These are phyloP conservation scores for Periconia sp. DNA, from an alignment of 2,329 filamentous ascomycete genomes.

Conservation along the genomic window DNA sequence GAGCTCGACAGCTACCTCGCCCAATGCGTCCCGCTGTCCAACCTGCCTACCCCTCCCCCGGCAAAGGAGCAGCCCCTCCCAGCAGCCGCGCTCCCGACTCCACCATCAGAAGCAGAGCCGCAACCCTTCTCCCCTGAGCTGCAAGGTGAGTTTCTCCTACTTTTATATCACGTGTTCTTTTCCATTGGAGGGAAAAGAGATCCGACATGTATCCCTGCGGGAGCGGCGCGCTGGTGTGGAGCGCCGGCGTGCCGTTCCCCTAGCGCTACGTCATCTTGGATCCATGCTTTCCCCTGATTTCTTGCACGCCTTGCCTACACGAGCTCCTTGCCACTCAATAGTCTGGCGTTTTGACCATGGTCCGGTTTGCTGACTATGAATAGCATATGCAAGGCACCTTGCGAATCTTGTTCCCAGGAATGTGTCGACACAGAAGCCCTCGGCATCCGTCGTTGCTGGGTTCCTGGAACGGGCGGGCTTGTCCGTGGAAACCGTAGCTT, in stretches of 20 bases:
- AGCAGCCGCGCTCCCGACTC: constrained; percentile 13
- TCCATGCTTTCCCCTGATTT: too few relatives aligned
- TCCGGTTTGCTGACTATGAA: constrained; percentile 27
- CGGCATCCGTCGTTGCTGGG: constrained; percentile 28
- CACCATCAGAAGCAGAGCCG: constrained; percentile 12
- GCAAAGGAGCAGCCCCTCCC: constrained; percentile 29
- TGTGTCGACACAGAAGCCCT: constrained; percentile 34
- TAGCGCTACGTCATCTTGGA: too few relatives aligned
- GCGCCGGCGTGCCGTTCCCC: too few relatives aligned
- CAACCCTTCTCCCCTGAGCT: constrained; percentile 24
- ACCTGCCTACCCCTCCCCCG: constrained; percentile 49
- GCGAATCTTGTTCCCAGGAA: constrained; percentile 44
- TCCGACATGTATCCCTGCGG: too few relatives aligned
- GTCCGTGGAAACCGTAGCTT: constrained; percentile 43
- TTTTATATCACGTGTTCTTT: too few relatives aligned
- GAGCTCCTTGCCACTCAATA: constrained; percentile 13
- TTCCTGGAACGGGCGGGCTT: constrained; percentile 40
- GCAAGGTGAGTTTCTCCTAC: constrained; percentile 35
- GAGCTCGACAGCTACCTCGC: constrained; percentile 48
- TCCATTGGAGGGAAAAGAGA: too few relatives aligned
- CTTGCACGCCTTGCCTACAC: too few relatives aligned
- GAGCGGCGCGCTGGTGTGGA: too few relatives aligned
- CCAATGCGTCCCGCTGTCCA: constrained; percentile 46
- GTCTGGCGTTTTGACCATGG: constrained; percentile 8
- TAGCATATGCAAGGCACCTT: constrained; percentile 44